phyloP scores from a whole-genome alignment of 1,139 yeast genomes.

The Lodderomyces elongisporus region DNA sequence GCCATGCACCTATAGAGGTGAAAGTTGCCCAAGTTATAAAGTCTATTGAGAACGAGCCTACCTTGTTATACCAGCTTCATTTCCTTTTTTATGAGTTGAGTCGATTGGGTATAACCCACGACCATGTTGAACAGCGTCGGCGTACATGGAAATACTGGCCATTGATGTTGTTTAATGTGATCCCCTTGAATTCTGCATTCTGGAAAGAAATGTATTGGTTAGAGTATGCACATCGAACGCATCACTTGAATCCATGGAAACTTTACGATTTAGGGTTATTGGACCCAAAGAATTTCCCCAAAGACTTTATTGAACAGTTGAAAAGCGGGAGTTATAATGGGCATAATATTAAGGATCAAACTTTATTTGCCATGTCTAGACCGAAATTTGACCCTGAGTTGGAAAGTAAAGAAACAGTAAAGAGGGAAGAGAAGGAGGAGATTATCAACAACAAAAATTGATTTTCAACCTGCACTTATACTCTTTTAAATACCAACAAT shows the following conservation, averaged over 20 bases:
- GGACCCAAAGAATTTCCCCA: conserved; percentile 36
- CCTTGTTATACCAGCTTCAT: conserved; percentile 27
- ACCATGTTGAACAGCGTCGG: conserved; percentile 6
- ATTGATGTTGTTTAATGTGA: conserved; percentile 15
- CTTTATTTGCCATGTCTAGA: conserved; percentile 15
- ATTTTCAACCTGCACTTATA: neutral
- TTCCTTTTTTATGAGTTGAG: conserved; percentile 31
- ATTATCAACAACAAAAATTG: neutral
- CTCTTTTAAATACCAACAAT: too few relatives aligned
- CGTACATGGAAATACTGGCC: conserved; percentile 6
- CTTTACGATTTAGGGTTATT: conserved; percentile 31
- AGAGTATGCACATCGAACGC: conserved; percentile 31
- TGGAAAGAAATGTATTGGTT: conserved; percentile 34
- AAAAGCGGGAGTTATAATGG: conserved; percentile 24
- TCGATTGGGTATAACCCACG: conserved; percentile 25
- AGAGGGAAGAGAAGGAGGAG: conserved; percentile 1
- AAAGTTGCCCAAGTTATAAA: conserved; percentile 19
- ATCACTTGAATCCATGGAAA: conserved; percentile 21
- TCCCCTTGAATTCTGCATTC: conserved; percentile 33
- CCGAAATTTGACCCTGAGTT: conserved; percentile 10
- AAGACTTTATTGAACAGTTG: conserved; percentile 21
- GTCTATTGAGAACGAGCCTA: conserved; percentile 25
- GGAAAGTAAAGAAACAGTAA: neutral
- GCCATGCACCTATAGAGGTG: conserved; percentile 3
- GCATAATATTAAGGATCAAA: conserved; percentile 20